Conservation (phyloP, 2,329 filamentous ascomycete species). For the Colletotrichum siamense region DNA sequence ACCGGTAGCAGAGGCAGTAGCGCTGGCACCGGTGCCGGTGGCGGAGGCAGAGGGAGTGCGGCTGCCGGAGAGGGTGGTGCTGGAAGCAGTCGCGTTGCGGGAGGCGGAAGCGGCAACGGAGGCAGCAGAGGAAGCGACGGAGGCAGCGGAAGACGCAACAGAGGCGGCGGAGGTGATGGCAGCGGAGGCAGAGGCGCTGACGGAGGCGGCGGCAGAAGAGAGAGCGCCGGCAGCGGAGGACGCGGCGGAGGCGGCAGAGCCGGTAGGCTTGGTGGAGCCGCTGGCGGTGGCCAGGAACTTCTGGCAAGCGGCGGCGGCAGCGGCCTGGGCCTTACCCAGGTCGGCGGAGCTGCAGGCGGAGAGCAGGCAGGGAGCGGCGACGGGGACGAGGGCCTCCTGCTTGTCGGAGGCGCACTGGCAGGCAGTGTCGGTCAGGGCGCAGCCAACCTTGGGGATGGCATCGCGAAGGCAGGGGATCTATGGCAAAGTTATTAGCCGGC, state of each 20-base stretch:
- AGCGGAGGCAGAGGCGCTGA: slow-evolving; percentile 26
- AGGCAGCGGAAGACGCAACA: slow-evolving; percentile 24
- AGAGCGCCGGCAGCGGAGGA: background rate
- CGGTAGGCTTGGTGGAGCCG: background rate
- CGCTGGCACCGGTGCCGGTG: slow-evolving; percentile 1
- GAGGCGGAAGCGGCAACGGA: slow-evolving; percentile 22
- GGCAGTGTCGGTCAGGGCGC: slow-evolving; percentile 36
- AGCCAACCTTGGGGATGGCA: slow-evolving; percentile 40
- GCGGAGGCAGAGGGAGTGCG: background rate
- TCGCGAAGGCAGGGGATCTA: slow-evolving; percentile 38
- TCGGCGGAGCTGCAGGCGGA: slow-evolving; percentile 36
- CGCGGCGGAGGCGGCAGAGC: background rate
- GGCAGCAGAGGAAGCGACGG: background rate
- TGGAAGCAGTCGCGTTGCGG: background rate
- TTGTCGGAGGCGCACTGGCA: slow-evolving; percentile 44
- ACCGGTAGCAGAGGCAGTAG: background rate
- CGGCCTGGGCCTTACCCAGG: slow-evolving; percentile 35
- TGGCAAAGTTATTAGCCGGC: background rate
- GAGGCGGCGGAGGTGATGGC: slow-evolving; percentile 32
- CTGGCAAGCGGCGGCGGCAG: slow-evolving; percentile 31
- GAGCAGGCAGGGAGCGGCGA: slow-evolving; percentile 36
- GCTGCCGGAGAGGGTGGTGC: background rate
- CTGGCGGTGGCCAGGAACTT: slow-evolving; percentile 23
- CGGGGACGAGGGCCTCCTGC: slow-evolving; percentile 33
- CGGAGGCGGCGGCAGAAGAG: background rate